These are phyloP conservation scores for Tulasnella sp. DNA, from an alignment of 768 basidiomycete genomes.

Conservation along the genomic window DNA sequence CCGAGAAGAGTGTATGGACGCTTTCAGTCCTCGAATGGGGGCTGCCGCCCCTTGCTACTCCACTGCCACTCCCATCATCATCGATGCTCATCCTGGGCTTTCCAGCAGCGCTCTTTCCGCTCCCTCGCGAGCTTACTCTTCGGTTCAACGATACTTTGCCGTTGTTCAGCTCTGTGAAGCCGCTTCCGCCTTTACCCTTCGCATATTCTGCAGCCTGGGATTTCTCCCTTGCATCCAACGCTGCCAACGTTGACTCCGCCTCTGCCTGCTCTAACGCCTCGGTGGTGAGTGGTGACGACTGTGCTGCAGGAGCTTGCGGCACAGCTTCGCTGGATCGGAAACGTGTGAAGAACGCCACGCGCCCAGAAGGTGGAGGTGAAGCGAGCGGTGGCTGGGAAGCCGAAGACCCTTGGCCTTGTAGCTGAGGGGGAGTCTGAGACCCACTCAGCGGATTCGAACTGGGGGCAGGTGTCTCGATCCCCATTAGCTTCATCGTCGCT, in stretches of 20 bases:
- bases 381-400: conserved; percentile 26
- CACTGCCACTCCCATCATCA: conserved; percentile 2
- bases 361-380: conserved; percentile 27
- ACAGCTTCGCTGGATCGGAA: conserved; percentile 34
- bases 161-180: conserved; percentile 67
- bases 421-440: conserved; percentile 28
- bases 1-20: conserved; percentile 15
- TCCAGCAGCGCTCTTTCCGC: conserved; percentile 39
- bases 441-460: conserved; percentile 32
- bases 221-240: conserved; percentile 71
- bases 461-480: conserved; percentile 59
- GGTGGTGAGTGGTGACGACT: conserved; percentile 45
- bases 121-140: conserved; percentile 33
- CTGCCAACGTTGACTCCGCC: conserved; percentile 63
- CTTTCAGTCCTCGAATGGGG: conserved; percentile 13
- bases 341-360: conserved; percentile 58
- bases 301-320: conserved; percentile 36
- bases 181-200: conserved; percentile 50
- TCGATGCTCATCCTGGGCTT: conserved; percentile 34
- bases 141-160: conserved; percentile 24
- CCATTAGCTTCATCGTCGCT: conserved; percentile 91
- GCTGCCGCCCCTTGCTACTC: not conserved
- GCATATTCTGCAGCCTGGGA: conserved; percentile 62
- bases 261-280: conserved; percentile 71
- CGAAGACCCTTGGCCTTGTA: conserved; percentile 19